These are phyloP conservation scores for Casuarina glauca DNA, from an alignment of 306 rosid genomes.

Conservation along the genomic window DNA sequence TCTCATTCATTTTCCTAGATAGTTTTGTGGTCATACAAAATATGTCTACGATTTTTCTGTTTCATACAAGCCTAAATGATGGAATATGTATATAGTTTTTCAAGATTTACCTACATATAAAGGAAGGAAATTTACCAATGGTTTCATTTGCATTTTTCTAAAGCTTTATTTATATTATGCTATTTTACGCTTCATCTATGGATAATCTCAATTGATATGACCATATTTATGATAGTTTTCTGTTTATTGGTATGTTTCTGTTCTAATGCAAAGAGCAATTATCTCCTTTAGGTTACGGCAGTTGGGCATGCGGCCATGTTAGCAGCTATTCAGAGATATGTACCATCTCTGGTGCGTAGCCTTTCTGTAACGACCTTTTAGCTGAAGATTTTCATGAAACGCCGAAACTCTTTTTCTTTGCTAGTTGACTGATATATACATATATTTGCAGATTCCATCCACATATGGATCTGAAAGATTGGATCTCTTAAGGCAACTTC, in stretches of 20 bases:
- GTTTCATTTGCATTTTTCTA: slow-evolving; percentile 1
- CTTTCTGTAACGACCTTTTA: slow-evolving; percentile 10
- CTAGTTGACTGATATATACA: neutral
- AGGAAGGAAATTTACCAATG: neutral
- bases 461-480: slow-evolving; percentile 93
- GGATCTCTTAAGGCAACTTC: slow-evolving; percentile 90
- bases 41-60: neutral
- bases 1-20: neutral
- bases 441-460: slow-evolving; percentile 79
- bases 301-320: slow-evolving; percentile 98
- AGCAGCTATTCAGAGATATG: slow-evolving; percentile 98
- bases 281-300: slow-evolving; percentile 78
- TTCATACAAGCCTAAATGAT: too few relatives aligned
- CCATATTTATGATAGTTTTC: neutral
- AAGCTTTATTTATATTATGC: neutral
- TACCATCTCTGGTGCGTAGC: slow-evolving; percentile 77
- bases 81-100: too few relatives aligned
- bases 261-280: slow-evolving; percentile 31
- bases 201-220: slow-evolving; percentile 14
- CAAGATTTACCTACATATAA: neutral
- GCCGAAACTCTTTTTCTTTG: slow-evolving; percentile 1
- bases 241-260: slow-evolving; percentile 9
- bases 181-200: slow-evolving; percentile 15
- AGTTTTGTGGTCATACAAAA: neutral
- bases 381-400: slow-evolving; percentile 10